A percentile compares a stretch with the other conserved stretches of the same genome.
Conservation (phyloP, 768 basidiomycete species). For the Phlegmacium glaucopus region DNA sequence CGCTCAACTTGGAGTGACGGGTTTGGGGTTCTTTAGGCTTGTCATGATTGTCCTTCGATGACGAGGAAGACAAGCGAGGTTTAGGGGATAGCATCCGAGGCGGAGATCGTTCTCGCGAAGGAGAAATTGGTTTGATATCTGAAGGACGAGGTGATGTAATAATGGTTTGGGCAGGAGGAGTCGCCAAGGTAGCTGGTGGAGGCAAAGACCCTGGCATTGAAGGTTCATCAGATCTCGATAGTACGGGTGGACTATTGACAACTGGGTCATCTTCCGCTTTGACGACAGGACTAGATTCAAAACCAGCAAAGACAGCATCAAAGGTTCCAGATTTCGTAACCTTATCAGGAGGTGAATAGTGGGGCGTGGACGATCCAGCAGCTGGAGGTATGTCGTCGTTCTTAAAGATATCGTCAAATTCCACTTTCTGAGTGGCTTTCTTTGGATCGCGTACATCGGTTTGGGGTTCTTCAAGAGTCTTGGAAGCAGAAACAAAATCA, state of each 20-base stretch:
- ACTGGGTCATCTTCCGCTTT: conserved; percentile 8
- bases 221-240: conserved; percentile 10
- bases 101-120: conserved; percentile 40
- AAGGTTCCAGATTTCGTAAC: conserved; percentile 20
- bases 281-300: conserved; percentile 30
- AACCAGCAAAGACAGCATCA: conserved; percentile 57
- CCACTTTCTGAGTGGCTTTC: conserved; percentile 3
- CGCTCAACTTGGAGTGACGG: conserved; percentile 74
- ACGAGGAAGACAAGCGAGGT: conserved; percentile 56
- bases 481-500: conserved; percentile 51
- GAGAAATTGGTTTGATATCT: conserved; percentile 21
- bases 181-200: conserved; percentile 31
- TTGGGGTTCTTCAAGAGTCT: conserved; percentile 9
- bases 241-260: conserved; percentile 25
- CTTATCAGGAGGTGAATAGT: conserved; percentile 2
- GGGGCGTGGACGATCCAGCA: conserved; percentile 8
- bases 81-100: conserved; percentile 57
- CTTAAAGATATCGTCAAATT: conserved; percentile 16
- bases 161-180: conserved; percentile 26
- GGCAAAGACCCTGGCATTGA: conserved; percentile 26
- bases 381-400: conserved; percentile 8
- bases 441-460: conserved; percentile 3
- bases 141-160: conserved; percentile 35
- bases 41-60: conserved; percentile 55
- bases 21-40: conserved; percentile 53